These are phyloP conservation scores for Haplosporangium gracile DNA, from an alignment of 192 early-diverging fungal genomes.

Conservation along the genomic window DNA sequence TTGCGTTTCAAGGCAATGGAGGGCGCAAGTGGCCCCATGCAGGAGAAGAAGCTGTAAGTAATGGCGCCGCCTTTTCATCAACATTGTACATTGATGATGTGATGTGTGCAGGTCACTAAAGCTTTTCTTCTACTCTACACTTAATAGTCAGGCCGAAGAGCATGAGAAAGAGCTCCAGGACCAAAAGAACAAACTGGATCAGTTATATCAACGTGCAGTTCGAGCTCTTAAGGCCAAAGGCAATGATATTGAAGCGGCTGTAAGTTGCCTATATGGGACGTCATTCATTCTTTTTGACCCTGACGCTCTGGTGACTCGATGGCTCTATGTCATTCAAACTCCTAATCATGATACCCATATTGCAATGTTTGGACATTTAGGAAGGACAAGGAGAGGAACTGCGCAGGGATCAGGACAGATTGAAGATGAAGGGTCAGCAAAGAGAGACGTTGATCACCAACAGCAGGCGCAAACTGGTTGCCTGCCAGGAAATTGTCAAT, in stretches of 20 bases:
- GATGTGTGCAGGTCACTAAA: not conserved
- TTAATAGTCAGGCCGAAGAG: conserved; percentile 29
- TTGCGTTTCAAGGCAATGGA: conserved; percentile 54
- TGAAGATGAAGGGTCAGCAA: conserved; percentile 48
- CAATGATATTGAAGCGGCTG: conserved; percentile 21
- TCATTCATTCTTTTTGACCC: not conserved
- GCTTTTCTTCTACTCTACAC: not conserved
- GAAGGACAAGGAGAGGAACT: conserved; percentile 47
- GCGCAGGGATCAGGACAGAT: conserved; percentile 40
- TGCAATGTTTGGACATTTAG: conserved; percentile 18
- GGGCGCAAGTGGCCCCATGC: conserved; percentile 56
- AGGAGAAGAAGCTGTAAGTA: conserved; percentile 46
- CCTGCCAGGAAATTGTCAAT: conserved; percentile 37
- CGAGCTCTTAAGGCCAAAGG: conserved; percentile 22
- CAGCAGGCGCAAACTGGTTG: conserved; percentile 48
- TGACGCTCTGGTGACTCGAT: too few species aligned
- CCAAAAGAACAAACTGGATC: conserved; percentile 31
- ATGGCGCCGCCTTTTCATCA: not conserved
- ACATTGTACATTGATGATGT: not conserved
- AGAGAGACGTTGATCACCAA: conserved; percentile 40
- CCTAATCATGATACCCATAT: not conserved
- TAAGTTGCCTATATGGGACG: conserved; percentile 2
- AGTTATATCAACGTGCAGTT: conserved; percentile 31
- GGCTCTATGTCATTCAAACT: not conserved
- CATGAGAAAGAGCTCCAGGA: conserved; percentile 1